A percentile compares a stretch with the other conserved stretches of the same genome.
Conservation (phyloP, 805 yeast genomes). For the Kodamaea fukazawae region DNA sequence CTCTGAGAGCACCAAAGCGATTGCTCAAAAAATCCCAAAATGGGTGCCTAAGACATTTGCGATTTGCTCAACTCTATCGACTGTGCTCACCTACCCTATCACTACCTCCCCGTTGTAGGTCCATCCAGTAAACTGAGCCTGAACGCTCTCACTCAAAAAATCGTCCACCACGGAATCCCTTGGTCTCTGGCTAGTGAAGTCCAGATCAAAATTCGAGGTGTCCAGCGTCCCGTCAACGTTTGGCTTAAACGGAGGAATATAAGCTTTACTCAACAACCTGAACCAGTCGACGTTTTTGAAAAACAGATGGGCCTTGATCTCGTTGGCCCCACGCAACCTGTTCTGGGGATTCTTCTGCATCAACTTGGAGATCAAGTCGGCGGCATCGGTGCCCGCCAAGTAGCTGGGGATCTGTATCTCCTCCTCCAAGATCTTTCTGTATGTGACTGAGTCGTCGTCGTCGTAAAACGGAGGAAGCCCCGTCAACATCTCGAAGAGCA, state of each 20-base stretch:
- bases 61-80: too few relatives aligned
- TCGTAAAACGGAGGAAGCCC: constrained; percentile 97
- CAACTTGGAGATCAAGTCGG: constrained; percentile 69
- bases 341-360: constrained; percentile 81
- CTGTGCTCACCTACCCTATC: constrained; percentile 13
- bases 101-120: constrained; percentile 74
- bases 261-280: constrained; percentile 76
- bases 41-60: too few relatives aligned
- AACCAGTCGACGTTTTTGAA: constrained; percentile 90
- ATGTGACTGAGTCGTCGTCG: constrained; percentile 90
- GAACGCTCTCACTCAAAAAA: constrained; percentile 89
- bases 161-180: constrained; percentile 95
- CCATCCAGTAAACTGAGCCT: constrained; percentile 98
- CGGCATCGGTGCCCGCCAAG: constrained; percentile 77
- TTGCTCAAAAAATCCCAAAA: too few relatives aligned
- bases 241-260: constrained; percentile 95
- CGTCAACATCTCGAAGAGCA: constrained; percentile 92
- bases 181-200: constrained; percentile 89
- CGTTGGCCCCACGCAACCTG: constrained; percentile 79
- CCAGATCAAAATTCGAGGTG: constrained; percentile 90
- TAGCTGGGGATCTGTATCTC: constrained; percentile 86
- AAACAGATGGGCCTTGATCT: constrained; percentile 80
- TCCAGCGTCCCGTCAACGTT: constrained; percentile 81
- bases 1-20: too few relatives aligned
- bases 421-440: constrained; percentile 85